Base-by-base conservation (phyloP, 2,329 filamentous ascomycete species). In the Phoma sp. region DNA sequence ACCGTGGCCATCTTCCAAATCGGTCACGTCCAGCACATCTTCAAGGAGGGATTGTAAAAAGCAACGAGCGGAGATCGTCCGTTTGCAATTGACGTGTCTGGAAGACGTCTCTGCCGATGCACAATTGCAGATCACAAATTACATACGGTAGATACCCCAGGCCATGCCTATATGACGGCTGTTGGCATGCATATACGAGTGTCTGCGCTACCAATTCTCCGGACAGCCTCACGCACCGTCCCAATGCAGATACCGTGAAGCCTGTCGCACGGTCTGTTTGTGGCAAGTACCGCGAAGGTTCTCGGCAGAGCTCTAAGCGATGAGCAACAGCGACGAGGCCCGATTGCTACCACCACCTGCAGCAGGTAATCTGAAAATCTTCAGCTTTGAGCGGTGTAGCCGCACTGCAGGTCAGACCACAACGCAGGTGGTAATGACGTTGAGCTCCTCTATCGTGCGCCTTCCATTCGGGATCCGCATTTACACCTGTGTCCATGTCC, bases 101-200 rank as follows among this genome's bases (percentile, higher is more conserved):
- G 41, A 41, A 23, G 7, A 36, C 47, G 41, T 47, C 46, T 25
- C 24, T 32, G 41, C 46, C 30, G 46, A 46, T 32, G 52, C 41
- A 55, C 52, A 46, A 42, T 46, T 33, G 52, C 47, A 55, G 52
- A 50, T 50, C 52, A 55, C 42, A 42, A 55, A 32, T 43, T 50
- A 55, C 45, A 49, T 37, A 49, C 52, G 42, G 36, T 41, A 22
- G 32, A 27, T 37, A 55, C 37, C 52, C 52, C 47, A 50, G 46
- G 24, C 37, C 52, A 32, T 42, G 47, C 32, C 43, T 9, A 44
- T 37, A 36, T 30, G 36, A 36, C 41, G 32, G 46, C 7, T 30
- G 13, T 24, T 33, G 30, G 42, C 37, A 55, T 55, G 52, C 46
- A 42, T 29, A 36, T 30, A 29, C 42, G 36, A 41, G 44, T 6